Base-by-base conservation (phyloP, 2,329 filamentous ascomycete genomes). In the Diaporthe citrichinensis region DNA sequence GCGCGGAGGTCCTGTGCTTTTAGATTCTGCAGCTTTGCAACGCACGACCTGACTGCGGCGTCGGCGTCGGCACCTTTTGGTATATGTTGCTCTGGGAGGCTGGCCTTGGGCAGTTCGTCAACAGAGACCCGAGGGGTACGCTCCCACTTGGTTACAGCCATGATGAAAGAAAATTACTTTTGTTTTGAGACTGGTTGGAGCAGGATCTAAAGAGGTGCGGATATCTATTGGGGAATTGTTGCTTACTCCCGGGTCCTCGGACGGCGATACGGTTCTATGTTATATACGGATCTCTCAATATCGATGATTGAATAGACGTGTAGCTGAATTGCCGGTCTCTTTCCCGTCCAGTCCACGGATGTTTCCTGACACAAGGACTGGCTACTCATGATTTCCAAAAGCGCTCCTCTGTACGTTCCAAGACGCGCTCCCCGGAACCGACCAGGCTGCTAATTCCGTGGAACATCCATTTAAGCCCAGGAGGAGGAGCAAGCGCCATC, bases 81-180 rank as follows among this genome's bases (percentile, higher is more conserved):
- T 49, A 65, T 65, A n/a, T 1, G 14, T 7, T 65, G 61, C 28
- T 65, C 41, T 5, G 61, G 61, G 17, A 65, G 61, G n/a, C 25
- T 46, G 17, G 61, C 61, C 20, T 65, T 65, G 4, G 61, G 61
- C 41, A 65, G 41, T 31, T 44, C 41, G 39, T 65, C 41, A 39
- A 49, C 41, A n/a, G 41, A 14, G 17, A 31, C 61, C 17, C 41
- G 61, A 34, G 61, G 61, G 39, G 61, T 65, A 25, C 61, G 61
- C 34, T 49, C 28, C 61, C 61, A 65, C 41, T 65, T 65, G 44
- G 41, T 49, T 9, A 31, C 10, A 34, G 61, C 41, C 61, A 65
- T 65, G 41, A 7, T 65, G 39, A 15, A 10, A 5, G 17, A 23
- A 46, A 0, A 5, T 14, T n/a, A 17, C n/a, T 62, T 62, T 4